Base-by-base conservation (phyloP, 2,329 filamentous ascomycete species). In the Ophiosphaerella herpotricha region DNA sequence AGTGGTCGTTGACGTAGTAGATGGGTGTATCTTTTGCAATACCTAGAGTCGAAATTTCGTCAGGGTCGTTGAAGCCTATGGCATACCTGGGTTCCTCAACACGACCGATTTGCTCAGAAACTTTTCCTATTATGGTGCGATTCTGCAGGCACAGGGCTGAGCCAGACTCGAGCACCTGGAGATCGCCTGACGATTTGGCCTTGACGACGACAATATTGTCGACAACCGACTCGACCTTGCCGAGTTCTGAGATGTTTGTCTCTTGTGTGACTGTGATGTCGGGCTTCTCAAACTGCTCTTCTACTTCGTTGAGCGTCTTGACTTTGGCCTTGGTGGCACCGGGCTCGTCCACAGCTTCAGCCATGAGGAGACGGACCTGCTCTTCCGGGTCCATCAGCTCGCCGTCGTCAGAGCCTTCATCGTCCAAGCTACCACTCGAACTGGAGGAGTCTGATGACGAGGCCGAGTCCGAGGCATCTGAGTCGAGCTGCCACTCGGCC, bases 31-130 rank as follows among this genome's bases (percentile, higher is more conserved):
- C 90, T 35, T 84, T 77, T n/a, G 78, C 74, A n/a, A 96, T 73
- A 5, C 85, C 87, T 21, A 86, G 77, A 35, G 85, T 82, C 33
- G 80, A 77, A 37, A 95, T 83, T 47, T 91, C 89, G 6, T 85
- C 82, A 1, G 83, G 77, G 41, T 83, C 86, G 13, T 82, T 80
- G 70, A 95, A 96, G 33, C 85, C 83, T 8, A 97, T 83, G 1
- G 88, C 89, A 75, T 97, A 99, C 60, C 92, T 79, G 7, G 94
- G 94, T 60, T 91, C 86, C 56, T 91, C 83, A 3, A 97, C 91
- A 65, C 89, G 85, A 39, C 93, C 94, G 31, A 97, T 82, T 5
- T 90, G 89, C 65, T 97, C 93, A 4, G 86, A 82, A n/a, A 97
- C 83, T 14, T 84, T 87, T 21, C 92, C 94, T 46, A 97, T 82